Base-by-base conservation (phyloP, 805 yeast genomes). In the Metahyphopichia silvanorum region DNA sequence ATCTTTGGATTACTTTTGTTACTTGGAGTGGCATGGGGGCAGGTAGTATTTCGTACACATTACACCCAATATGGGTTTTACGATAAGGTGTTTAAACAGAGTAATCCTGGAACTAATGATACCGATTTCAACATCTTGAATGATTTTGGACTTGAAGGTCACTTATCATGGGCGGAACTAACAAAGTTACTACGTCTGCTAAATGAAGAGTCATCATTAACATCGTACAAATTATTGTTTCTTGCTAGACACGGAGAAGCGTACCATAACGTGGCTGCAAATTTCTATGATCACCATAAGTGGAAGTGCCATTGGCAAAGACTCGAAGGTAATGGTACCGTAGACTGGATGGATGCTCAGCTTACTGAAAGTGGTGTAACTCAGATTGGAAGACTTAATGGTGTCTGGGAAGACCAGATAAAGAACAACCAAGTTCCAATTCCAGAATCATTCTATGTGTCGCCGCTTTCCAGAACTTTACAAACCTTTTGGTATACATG, bases 241-340 rank as follows among this genome's bases (percentile, higher is more conserved):
- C 31, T 60, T 6, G 60, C 53, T 22, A 42, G 66, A 34, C 66
- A 60, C 35, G 63, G 63, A 8, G 59, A 59, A 42, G 65, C 61
- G 7, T 53, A 37, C 33, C 66, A 60, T 34, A 59, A 59, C 32
- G 38, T 53, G 16, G 62, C 54, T 1, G 48, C 49, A 2, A 6
- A 15, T 4, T 13, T 33, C 12, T 53, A 44, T 27, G 19, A 33
- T n/a, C 12, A 12, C 2, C 21, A 23, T 4, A 49, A 51, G 5
- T 58, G 63, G 63, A 24, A 16, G 13, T 60, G 66, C 33, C 39
- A 38, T 26, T 55, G 57, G 55, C 55, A 53, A 35, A 37, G 35
- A 14, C 35, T 44, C 28, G 42, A 49, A 27, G 51, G 45, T 2
- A 42, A 47, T 16, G 47, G 42, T 12, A 38, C 33, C 7, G 36